Percentiles rank a stretch among this genome's conserved stretches.
Conservation (phyloP, 768 basidiomycete species). For the Heimioporus sp. region DNA sequence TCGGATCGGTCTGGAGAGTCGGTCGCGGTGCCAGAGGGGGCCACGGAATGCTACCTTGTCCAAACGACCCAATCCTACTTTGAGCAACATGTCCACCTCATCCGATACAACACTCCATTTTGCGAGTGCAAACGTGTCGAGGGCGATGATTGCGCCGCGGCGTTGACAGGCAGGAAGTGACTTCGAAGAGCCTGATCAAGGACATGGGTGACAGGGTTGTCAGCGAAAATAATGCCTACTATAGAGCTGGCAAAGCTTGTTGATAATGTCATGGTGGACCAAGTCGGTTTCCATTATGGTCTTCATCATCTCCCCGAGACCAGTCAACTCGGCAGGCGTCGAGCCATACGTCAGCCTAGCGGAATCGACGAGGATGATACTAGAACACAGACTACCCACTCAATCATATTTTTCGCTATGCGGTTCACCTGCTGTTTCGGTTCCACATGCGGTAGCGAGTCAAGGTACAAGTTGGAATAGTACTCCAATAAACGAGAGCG, state of each 20-base stretch:
- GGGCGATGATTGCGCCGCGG: constrained; percentile 91
- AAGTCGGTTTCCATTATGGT: constrained; percentile 91
- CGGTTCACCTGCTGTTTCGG: constrained; percentile 86
- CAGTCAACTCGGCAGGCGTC: constrained; percentile 92
- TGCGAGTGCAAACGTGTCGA: constrained; percentile 96
- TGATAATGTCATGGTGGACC: constrained; percentile 80
- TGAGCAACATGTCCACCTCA: constrained; percentile 79
- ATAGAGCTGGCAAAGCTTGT: constrained; percentile 95
- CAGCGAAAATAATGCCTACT: constrained; percentile 47
- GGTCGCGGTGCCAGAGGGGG: not conserved
- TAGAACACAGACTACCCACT: constrained; percentile 48
- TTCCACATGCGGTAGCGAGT: constrained; percentile 67
- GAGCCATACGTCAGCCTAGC: constrained; percentile 85
- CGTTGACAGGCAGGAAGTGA: constrained; percentile 80
- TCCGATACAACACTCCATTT: constrained; percentile 76
- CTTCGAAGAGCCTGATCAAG: constrained; percentile 60
- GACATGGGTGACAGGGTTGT: not conserved
- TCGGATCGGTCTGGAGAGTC: constrained; percentile 69
- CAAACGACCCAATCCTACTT: constrained; percentile 78
- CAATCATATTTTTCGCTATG: constrained; percentile 96
- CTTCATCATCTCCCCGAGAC: constrained; percentile 93
- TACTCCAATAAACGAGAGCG: constrained; percentile 85
- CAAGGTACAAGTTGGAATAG: constrained; percentile 87
- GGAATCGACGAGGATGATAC: not conserved
- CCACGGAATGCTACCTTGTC: constrained; percentile 62